A percentile compares a stretch with the other conserved stretches of the same genome.
Evolutionary conservation across 148 eudicot genomes (phyloP).

Genomic region (Chenopodium quinoa): DNA sequence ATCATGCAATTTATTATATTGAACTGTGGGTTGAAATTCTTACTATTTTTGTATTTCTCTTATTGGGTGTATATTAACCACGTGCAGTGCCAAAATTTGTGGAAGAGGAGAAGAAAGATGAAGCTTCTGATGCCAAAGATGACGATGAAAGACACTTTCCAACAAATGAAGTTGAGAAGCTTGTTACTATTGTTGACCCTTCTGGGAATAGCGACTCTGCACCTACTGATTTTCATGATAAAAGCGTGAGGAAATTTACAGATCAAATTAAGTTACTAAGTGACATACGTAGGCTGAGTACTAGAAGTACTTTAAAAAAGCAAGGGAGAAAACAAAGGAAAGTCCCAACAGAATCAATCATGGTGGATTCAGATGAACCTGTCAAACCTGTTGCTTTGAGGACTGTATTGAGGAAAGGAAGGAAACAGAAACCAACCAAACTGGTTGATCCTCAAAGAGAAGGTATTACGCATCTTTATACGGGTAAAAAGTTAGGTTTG

Average conservation of each 20-base stretch:
- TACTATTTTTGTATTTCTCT: slow-evolving; percentile 2
- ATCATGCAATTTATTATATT: not conserved
- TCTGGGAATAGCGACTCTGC: slow-evolving; percentile 11
- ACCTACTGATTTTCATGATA: slow-evolving; percentile 15
- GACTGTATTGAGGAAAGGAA: slow-evolving; percentile 24
- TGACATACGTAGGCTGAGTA: slow-evolving; percentile 14
- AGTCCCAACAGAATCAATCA: slow-evolving; percentile 22
- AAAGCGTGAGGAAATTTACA: not conserved
- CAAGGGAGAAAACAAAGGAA: slow-evolving; percentile 17
- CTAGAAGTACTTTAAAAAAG: slow-evolving; percentile 17
- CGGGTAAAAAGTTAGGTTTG: not conserved
- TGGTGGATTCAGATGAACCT: slow-evolving; percentile 26
- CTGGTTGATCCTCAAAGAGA: slow-evolving; percentile 28
- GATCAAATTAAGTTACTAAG: slow-evolving; percentile 26
- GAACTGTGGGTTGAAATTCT: not conserved
- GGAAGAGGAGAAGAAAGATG: slow-evolving; percentile 13
- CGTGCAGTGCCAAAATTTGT: not conserved
- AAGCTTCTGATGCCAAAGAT: slow-evolving; percentile 22
- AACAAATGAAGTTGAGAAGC: slow-evolving; percentile 26
- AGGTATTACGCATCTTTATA: slow-evolving; percentile 31
- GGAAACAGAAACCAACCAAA: slow-evolving; percentile 20
- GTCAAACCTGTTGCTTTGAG: slow-evolving; percentile 2
- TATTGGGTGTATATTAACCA: slow-evolving; percentile 5
- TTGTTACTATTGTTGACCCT: slow-evolving; percentile 22
- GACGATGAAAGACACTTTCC: slow-evolving; percentile 16